Evolutionary conservation across 2,329 filamentous ascomycete species (phyloP).

Genomic region (Nemania serpens): DNA sequence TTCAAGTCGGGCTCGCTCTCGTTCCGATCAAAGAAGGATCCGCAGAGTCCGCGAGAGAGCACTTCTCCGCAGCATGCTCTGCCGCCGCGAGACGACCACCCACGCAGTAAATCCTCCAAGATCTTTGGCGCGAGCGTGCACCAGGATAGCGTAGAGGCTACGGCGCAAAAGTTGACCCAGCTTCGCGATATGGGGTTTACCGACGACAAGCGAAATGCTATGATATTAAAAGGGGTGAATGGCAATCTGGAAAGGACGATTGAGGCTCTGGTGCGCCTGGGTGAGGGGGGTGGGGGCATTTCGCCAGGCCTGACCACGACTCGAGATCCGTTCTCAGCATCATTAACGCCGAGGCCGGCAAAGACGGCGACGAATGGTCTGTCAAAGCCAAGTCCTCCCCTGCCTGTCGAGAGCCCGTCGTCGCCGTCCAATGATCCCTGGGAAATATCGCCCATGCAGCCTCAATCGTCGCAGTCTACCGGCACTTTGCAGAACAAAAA

Average conservation of each 20-base stretch:
- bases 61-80: conserved; percentile 43
- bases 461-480: conserved; percentile 68
- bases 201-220: conserved; percentile 79
- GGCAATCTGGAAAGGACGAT: conserved; percentile 86
- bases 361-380: conserved; percentile 39
- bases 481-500: conserved; percentile 64
- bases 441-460: conserved; percentile 60
- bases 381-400: conserved; percentile 38
- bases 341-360: conserved; percentile 57
- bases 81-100: conserved; percentile 43
- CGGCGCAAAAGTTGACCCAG: conserved; percentile 76
- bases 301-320: conserved; percentile 50
- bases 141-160: conserved; percentile 57
- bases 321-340: conserved; percentile 56
- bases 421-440: conserved; percentile 69
- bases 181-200: conserved; percentile 90
- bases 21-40: conserved; percentile 63
- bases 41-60: conserved; percentile 37
- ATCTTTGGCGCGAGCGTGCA: conserved; percentile 72
- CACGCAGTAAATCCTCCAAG: conserved; percentile 67
- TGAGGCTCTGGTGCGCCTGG: conserved; percentile 81
- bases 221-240: conserved; percentile 79
- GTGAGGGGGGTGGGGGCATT: conserved; percentile 63
- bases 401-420: conserved; percentile 41
- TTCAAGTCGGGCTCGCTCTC: conserved; percentile 62